Conservation (phyloP, 441 rosid genomes). For the Raphanus hybrid region DNA sequence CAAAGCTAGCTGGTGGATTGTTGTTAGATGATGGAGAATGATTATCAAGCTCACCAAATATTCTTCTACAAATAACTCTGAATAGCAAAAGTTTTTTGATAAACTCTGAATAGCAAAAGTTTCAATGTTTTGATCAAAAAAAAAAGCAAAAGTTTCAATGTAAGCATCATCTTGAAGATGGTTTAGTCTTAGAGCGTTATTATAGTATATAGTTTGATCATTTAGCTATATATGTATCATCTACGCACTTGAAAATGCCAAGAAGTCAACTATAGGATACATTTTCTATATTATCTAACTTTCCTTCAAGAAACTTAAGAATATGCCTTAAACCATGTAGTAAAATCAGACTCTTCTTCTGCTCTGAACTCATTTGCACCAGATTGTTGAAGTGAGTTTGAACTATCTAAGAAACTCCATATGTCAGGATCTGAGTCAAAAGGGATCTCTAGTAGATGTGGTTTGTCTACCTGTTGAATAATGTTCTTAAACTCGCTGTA, state of each 20-base stretch:
- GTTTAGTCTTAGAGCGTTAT: background rate
- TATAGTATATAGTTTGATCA: background rate
- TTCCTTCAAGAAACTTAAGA: too few relatives aligned
- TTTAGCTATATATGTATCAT: conserved; percentile 8
- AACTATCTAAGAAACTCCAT: conserved; percentile 71
- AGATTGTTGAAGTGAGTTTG: conserved; percentile 41
- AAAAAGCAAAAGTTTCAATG: too few relatives aligned
- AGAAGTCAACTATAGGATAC: too few relatives aligned
- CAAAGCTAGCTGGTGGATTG: conserved; percentile 1
- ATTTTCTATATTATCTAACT: too few relatives aligned
- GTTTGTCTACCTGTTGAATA: conserved; percentile 72
- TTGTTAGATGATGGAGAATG: background rate
- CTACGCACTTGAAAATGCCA: too few relatives aligned
- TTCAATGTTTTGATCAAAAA: too few relatives aligned
- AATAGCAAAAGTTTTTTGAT: too few relatives aligned
- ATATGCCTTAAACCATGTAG: too few relatives aligned
- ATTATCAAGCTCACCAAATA: conserved; percentile 12
- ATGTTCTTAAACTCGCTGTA: conserved; percentile 22
- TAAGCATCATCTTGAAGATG: background rate
- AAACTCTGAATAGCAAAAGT: background rate
- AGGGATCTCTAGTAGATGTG: conserved; percentile 53
- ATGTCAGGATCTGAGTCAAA: conserved; percentile 67
- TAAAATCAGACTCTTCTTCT: conserved; percentile 5
- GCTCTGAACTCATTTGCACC: conserved; percentile 31
- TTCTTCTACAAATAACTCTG: conserved; percentile 9